phyloP scores from a whole-genome alignment of 257 asterid species.

The Orobanche coerulescens region DNA sequence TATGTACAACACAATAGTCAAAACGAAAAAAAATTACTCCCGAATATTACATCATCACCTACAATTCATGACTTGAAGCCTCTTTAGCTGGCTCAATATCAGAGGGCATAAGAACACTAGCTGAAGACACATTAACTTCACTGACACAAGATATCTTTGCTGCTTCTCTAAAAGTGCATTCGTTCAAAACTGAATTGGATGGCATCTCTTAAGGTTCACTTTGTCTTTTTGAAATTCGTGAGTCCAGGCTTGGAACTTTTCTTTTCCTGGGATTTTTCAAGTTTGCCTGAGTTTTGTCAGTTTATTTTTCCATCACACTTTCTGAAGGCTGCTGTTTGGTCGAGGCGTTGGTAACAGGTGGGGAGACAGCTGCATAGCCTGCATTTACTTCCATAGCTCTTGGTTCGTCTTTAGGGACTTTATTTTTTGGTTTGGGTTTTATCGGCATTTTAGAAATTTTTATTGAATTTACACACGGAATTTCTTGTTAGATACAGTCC shows the following conservation, averaged over 20 bases:
- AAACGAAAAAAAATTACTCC: no score
- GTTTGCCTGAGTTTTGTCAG: background rate
- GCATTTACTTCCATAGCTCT: no score
- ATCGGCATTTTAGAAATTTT: constrained; percentile 11
- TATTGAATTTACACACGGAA: background rate
- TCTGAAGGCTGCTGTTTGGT: constrained; percentile 25
- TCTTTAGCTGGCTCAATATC: constrained; percentile 3
- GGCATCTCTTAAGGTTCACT: constrained; percentile 16
- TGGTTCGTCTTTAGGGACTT: constrained; percentile 11
- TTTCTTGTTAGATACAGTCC: no score
- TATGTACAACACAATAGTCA: no score
- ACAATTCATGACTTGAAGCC: no score
- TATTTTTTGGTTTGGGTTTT: constrained; percentile 2
- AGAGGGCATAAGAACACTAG: no score
- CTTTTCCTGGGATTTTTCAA: constrained; percentile 29
- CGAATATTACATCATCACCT: no score
- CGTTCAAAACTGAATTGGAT: constrained; percentile 17
- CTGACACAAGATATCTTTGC: background rate
- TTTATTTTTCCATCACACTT: constrained; percentile 6
- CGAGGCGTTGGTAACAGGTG: no score
- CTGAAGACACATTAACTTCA: constrained; percentile 19
- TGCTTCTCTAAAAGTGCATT: constrained; percentile 21
- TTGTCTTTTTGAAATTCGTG: constrained; percentile 28
- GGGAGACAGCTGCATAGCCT: no score
- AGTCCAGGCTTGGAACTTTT: constrained; percentile 12